Conservation (phyloP, 2,329 filamentous ascomycete species). For the Drechslerella coelobrocha region DNA sequence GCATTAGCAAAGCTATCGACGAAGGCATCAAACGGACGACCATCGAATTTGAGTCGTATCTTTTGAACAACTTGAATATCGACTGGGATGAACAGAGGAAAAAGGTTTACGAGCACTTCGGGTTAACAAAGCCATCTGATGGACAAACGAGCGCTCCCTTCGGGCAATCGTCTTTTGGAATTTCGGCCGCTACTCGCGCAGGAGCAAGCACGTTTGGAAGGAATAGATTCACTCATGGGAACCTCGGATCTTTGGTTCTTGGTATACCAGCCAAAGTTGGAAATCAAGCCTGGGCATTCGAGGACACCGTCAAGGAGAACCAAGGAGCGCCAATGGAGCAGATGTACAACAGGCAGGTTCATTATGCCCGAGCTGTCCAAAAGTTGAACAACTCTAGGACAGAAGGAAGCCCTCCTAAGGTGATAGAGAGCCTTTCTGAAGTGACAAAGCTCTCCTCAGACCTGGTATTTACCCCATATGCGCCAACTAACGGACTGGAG, state of each 20-base stretch:
- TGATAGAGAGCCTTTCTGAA: conserved; percentile 53
- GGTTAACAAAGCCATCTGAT: conserved; percentile 64
- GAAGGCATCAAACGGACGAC: conserved; percentile 89
- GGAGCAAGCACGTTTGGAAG: conserved; percentile 52
- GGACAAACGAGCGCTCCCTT: conserved; percentile 50
- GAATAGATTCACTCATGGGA: conserved; percentile 45
- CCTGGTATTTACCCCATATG: too few species aligned
- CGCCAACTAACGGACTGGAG: too few species aligned
- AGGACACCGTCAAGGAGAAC: conserved; percentile 47
- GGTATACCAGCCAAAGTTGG: conserved; percentile 37
- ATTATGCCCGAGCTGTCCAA: conserved; percentile 52
- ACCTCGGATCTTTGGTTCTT: conserved; percentile 44
- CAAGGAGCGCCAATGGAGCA: conserved; percentile 49
- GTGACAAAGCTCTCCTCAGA: conserved; percentile 54
- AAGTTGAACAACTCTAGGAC: conserved; percentile 54
- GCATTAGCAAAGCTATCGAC: conserved; percentile 86
- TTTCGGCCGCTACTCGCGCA: conserved; percentile 49
- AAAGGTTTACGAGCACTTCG: conserved; percentile 95
- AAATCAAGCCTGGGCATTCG: conserved; percentile 48
- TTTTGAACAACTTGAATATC: conserved; percentile 92
- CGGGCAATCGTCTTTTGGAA: conserved; percentile 53
- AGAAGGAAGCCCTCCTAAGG: conserved; percentile 47
- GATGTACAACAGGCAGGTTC: conserved; percentile 52
- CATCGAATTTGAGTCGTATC: conserved; percentile 87
- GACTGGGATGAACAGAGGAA: conserved; percentile 95